Percentiles rank a stretch among this genome's conserved stretches.
phyloP scores from a whole-genome alignment of 768 basidiomycete genomes.

The Mycena indigotica region DNA sequence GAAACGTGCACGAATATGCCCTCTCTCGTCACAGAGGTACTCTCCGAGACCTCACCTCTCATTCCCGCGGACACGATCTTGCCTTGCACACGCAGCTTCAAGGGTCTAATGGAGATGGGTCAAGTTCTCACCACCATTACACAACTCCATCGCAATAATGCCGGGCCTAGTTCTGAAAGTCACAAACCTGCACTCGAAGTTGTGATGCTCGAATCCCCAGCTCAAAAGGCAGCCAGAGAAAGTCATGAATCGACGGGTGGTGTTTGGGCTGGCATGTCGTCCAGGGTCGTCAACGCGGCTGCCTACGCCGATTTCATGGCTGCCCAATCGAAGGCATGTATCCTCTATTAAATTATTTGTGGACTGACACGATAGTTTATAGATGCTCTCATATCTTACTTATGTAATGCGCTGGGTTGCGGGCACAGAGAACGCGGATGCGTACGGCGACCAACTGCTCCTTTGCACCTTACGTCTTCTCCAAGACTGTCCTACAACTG shows the following conservation, averaged over 20 bases:
- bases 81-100: slow-evolving; percentile 85
- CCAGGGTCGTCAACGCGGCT: slow-evolving; percentile 67
- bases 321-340: slow-evolving; percentile 85
- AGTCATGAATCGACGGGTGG: slow-evolving; percentile 81
- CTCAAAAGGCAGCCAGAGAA: slow-evolving; percentile 75
- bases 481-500: slow-evolving; percentile 90
- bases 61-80: slow-evolving; percentile 61
- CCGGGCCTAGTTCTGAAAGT: slow-evolving; percentile 65
- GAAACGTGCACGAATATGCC: slow-evolving; percentile 77
- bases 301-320: slow-evolving; percentile 83
- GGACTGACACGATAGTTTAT: too few relatives aligned
- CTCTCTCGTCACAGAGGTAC: slow-evolving; percentile 69
- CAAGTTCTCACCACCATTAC: slow-evolving; percentile 90
- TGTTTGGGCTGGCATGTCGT: slow-evolving; percentile 82
- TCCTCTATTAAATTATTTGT: too few relatives aligned
- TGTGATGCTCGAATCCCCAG: slow-evolving; percentile 76
- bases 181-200: slow-evolving; percentile 80
- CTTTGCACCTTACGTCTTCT: slow-evolving; percentile 81
- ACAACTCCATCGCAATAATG: slow-evolving; percentile 77
- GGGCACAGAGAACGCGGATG: slow-evolving; percentile 60
- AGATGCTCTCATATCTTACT: slow-evolving; percentile 92
- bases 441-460: slow-evolving; percentile 80
- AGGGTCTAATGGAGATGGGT: slow-evolving; percentile 91
- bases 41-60: slow-evolving; percentile 63
- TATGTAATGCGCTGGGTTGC: slow-evolving; percentile 82